Evolutionary conservation across 2,329 filamentous ascomycete species (phyloP).

Genomic region (Berkeleyomyces basicola): DNA sequence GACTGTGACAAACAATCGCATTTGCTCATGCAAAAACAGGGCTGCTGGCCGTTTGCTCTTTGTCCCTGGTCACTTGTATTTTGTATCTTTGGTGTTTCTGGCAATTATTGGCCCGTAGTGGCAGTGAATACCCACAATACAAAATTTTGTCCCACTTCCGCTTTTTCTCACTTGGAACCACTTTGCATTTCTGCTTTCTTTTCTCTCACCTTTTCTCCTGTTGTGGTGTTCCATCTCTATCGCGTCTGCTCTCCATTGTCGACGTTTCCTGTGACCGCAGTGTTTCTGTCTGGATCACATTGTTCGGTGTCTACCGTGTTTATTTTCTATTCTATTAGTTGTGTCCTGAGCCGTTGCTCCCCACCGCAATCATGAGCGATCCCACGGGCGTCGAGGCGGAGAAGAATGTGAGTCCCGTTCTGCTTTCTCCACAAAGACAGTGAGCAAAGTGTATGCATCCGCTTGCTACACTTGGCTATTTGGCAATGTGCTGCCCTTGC

Average conservation of each 20-base stretch:
- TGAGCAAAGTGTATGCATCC: no score
- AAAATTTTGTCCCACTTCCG: not conserved
- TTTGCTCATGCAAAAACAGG: not conserved
- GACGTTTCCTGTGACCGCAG: conserved; percentile 16
- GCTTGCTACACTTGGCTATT: not conserved
- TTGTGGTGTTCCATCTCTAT: not conserved
- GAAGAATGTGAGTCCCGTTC: conserved; percentile 56
- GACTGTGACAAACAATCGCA: not conserved
- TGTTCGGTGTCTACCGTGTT: not conserved
- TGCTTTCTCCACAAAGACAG: no score
- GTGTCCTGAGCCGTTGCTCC: conserved; percentile 15
- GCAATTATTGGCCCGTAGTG: not conserved
- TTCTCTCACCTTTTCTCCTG: not conserved
- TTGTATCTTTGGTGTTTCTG: not conserved
- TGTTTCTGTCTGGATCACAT: conserved; percentile 4
- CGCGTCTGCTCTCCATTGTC: conserved; percentile 12
- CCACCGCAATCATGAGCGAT: conserved; percentile 58
- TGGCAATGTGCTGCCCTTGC: not conserved
- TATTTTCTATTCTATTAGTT: conserved; percentile 9
- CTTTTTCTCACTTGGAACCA: not conserved
- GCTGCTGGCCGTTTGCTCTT: not conserved
- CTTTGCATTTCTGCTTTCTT: conserved; percentile 17
- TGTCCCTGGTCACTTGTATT: not conserved
- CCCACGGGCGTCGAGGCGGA: conserved; percentile 81
- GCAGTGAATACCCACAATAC: not conserved